Conservation (phyloP, 257 asterid genomes). For the Solanum acaule region DNA sequence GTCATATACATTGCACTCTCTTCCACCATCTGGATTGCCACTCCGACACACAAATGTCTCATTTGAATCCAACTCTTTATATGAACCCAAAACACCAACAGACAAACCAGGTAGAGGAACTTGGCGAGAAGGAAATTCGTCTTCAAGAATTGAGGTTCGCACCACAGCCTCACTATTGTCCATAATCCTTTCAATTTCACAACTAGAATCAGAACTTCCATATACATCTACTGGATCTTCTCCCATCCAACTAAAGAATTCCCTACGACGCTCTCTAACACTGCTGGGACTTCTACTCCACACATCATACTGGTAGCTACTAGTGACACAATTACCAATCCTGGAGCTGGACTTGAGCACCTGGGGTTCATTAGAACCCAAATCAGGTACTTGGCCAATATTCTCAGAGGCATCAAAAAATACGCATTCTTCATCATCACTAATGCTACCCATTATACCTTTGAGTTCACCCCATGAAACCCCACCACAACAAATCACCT, state of each 20-base stretch:
- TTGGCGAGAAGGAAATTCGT: constrained; percentile 20
- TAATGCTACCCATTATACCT: constrained; percentile 59
- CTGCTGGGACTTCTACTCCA: constrained; percentile 65
- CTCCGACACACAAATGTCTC: constrained; percentile 15
- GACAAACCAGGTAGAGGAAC: constrained; percentile 25
- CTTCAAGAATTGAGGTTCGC: constrained; percentile 33
- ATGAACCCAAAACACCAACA: constrained; percentile 5
- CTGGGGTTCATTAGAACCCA: constrained; percentile 9
- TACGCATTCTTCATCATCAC: constrained; percentile 30
- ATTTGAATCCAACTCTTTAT: constrained; percentile 14
- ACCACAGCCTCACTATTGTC: constrained; percentile 43
- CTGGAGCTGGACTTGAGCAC: background rate
- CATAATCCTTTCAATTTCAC: constrained; percentile 27
- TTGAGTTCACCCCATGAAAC: constrained; percentile 59
- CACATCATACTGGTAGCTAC: constrained; percentile 30
- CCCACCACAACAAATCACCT: constrained; percentile 34
- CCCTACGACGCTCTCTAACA: constrained; percentile 56
- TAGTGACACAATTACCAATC: constrained; percentile 4
- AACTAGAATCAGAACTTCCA: constrained; percentile 7
- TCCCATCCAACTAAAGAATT: constrained; percentile 53
- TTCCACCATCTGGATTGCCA: constrained; percentile 16
- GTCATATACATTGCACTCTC: constrained; percentile 8
- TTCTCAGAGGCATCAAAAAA: constrained; percentile 71
- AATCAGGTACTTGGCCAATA: constrained; percentile 33
- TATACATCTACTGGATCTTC: background rate